These are phyloP conservation scores for Fusarium aywerte DNA, from an alignment of 2,329 filamentous ascomycete genomes.

Conservation along the genomic window DNA sequence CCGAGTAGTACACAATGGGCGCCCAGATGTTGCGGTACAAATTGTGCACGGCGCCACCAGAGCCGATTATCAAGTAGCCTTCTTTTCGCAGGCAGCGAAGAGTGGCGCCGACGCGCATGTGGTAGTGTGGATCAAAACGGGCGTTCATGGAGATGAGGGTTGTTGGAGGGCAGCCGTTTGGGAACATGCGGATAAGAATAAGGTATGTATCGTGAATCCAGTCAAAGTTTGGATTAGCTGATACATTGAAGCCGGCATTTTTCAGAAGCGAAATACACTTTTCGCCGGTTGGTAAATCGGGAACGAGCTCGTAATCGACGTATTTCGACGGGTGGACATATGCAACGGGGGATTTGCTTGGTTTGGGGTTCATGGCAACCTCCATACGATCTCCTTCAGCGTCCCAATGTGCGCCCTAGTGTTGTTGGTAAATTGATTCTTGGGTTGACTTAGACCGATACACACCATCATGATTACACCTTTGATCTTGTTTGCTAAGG, in stretches of 20 bases:
- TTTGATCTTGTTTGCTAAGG: slow-evolving; percentile 35
- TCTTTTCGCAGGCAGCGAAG: slow-evolving; percentile 23
- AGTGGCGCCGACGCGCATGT: slow-evolving; percentile 34
- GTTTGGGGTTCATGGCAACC: slow-evolving; percentile 69
- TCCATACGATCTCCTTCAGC: slow-evolving; percentile 65
- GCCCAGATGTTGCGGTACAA: slow-evolving; percentile 74
- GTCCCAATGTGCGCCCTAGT: slow-evolving; percentile 69
- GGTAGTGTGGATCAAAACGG: slow-evolving; percentile 42
- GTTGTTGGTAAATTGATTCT: neutral
- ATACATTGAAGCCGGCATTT: slow-evolving; percentile 63
- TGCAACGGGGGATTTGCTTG: slow-evolving; percentile 71
- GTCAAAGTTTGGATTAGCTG: slow-evolving; percentile 66
- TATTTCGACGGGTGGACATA: slow-evolving; percentile 75
- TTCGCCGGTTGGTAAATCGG: slow-evolving; percentile 65
- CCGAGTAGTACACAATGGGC: slow-evolving; percentile 63
- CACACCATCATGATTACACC: slow-evolving; percentile 40
- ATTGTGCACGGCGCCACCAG: slow-evolving; percentile 74
- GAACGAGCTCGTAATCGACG: slow-evolving; percentile 67
- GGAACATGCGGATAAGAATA: slow-evolving; percentile 77
- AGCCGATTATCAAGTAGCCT: slow-evolving; percentile 63
- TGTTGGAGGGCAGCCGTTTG: slow-evolving; percentile 70
- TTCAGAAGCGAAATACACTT: slow-evolving; percentile 62
- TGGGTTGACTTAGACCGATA: fast-evolving
- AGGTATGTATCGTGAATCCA: slow-evolving; percentile 80
- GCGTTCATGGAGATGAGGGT: slow-evolving; percentile 53